Percentiles rank a stretch among this genome's conserved stretches.
phyloP scores from a whole-genome alignment of 129 eudicot species.

The Centrapalus pauciflorus region DNA sequence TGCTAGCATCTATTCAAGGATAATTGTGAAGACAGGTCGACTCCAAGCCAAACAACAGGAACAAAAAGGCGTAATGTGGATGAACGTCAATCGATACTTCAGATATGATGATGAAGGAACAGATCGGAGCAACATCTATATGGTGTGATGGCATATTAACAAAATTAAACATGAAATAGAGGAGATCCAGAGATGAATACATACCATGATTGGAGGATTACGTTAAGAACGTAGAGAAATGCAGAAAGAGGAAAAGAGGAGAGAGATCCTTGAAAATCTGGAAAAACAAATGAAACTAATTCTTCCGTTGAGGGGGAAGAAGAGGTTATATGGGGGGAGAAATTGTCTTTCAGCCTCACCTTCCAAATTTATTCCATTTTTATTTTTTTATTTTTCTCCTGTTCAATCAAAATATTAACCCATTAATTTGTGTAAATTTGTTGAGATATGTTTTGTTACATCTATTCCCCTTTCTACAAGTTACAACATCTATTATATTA shows the following conservation, averaged over 20 bases:
- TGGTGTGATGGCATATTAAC: background rate
- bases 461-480: no score
- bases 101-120: background rate
- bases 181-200: constrained; percentile 10
- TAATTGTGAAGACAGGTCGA: background rate
- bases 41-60: no score
- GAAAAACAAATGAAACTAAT: constrained; percentile 32
- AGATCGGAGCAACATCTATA: background rate
- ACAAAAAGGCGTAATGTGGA: constrained; percentile 2
- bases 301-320: constrained; percentile 22
- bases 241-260: constrained; percentile 9
- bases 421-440: no score
- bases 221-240: background rate
- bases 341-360: constrained; percentile 33
- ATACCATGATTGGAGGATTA: constrained; percentile 39
- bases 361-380: constrained; percentile 2
- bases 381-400: background rate
- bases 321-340: constrained; percentile 31
- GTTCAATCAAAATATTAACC: no score
- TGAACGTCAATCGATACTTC: background rate
- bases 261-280: constrained; percentile 47
- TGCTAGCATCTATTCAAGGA: background rate
- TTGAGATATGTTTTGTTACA: no score
- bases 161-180: background rate
- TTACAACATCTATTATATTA: no score